A percentile compares a stretch with the other conserved stretches of the same genome.
phyloP scores from a whole-genome alignment of 495 filamentous ascomycete genomes.

The Penicillium atrosanguineum region DNA sequence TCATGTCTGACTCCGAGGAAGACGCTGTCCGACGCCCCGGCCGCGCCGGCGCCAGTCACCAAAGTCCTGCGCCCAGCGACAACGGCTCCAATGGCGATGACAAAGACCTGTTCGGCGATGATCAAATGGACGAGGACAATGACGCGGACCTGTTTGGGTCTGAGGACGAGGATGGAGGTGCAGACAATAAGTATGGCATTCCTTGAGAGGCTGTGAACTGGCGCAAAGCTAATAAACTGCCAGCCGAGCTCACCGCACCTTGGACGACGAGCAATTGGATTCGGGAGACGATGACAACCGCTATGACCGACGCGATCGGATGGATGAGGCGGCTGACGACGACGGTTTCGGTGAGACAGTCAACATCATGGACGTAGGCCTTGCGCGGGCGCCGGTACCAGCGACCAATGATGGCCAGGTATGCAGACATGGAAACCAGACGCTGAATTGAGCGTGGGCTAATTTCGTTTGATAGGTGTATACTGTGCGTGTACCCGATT shows the following conservation, averaged over 20 bases:
- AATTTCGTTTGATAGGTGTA: constrained; percentile 55
- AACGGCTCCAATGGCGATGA: constrained; percentile 20
- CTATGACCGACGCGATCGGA: constrained; percentile 47
- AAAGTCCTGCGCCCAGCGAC: constrained; percentile 35
- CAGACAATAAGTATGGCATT: constrained; percentile 39
- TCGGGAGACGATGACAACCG: constrained; percentile 73
- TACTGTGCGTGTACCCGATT: constrained; percentile 74
- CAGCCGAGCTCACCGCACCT: constrained; percentile 50
- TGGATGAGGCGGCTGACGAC: constrained; percentile 46
- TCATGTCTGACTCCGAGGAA: constrained; percentile 47
- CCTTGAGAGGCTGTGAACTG: constrained; percentile 8
- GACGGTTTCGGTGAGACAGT: constrained; percentile 51
- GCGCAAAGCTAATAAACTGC: constrained; percentile 26
- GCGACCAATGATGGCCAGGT: constrained; percentile 67
- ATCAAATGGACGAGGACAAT: constrained; percentile 48
- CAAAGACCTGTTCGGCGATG: constrained; percentile 29
- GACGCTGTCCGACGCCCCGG: constrained; percentile 43
- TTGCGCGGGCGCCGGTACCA: constrained; percentile 68
- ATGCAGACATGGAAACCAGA: constrained; percentile 7
- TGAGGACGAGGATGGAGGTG: constrained; percentile 40
- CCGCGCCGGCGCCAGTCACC: constrained; percentile 23
- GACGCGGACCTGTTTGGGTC: constrained; percentile 68
- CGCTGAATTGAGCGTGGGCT: neutral
- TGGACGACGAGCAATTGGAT: constrained; percentile 73
- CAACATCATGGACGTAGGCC: constrained; percentile 55